phyloP scores from a whole-genome alignment of 2,329 filamentous ascomycete species.

The Aureobasidium vineae region DNA sequence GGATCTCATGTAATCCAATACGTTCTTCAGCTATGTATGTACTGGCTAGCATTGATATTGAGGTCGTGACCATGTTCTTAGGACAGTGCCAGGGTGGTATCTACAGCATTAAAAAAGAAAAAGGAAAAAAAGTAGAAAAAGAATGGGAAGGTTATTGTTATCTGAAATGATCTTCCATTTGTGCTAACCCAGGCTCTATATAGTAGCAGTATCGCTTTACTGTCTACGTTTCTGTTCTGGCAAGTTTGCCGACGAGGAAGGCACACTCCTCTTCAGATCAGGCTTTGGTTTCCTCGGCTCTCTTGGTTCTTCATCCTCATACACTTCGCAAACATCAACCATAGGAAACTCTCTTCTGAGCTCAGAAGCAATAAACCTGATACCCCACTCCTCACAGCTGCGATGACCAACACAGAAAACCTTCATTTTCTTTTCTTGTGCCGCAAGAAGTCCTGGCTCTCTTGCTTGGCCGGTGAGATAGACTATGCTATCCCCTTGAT shows the following conservation, averaged over 20 bases:
- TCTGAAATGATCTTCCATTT: no score
- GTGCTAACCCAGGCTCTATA: not conserved
- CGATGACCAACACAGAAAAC: slow-evolving; percentile 43
- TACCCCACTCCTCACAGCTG: slow-evolving; percentile 43
- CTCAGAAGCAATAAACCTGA: slow-evolving; percentile 37
- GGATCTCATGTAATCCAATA: no score
- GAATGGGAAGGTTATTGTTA: no score
- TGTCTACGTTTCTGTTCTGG: slow-evolving; percentile 17
- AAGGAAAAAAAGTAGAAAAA: not conserved
- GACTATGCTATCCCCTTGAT: slow-evolving; percentile 37
- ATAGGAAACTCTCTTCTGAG: slow-evolving; percentile 37
- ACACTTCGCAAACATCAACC: slow-evolving; percentile 38
- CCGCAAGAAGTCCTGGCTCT: slow-evolving; percentile 38
- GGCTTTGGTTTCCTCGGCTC: slow-evolving; percentile 6
- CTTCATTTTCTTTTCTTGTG: slow-evolving; percentile 37
- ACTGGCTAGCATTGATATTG: no score
- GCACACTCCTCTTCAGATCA: slow-evolving; percentile 10
- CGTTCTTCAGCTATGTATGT: no score
- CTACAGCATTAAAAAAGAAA: not conserved
- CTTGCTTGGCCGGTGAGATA: slow-evolving; percentile 44
- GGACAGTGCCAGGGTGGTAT: not conserved
- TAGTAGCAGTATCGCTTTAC: not conserved
- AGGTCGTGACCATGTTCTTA: not conserved
- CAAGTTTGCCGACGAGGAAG: not conserved
- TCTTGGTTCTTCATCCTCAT: slow-evolving; percentile 38